Evolutionary conservation across 1,284 basidiomycete species (phyloP), one percentile per base, ranked within the genome.

Genomic region (Salmacisia buchloeana): DNA sequence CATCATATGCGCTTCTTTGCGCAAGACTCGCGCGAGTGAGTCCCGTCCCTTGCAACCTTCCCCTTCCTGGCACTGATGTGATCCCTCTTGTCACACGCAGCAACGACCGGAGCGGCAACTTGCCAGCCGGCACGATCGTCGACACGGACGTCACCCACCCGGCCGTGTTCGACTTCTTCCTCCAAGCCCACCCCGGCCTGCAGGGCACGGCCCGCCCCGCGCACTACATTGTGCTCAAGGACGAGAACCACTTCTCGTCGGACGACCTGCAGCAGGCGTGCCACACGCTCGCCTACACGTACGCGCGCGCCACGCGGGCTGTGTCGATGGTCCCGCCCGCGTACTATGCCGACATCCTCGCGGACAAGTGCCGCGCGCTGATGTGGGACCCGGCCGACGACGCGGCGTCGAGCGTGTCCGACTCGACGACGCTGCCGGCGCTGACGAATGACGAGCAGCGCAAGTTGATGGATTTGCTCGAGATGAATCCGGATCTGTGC

Each of bases 1-100:
- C 82, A 83, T 71, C 77, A 81, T 66, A 80, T 82, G 62, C 72
- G 82, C 36, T 81, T 83, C 77, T 82, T 82, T 62, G 75, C 80
- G 7, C 57, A 69, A 18, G 69, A 76, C 59, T 39, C 62, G 0
- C n/a, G 36, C 6, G 80, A 35, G 34, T 58, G 49, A 54, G 49
- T 33, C 10, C 46, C 36, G 9, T 38, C 36, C 36, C 18, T 9
- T 9, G 18, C 18, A 18, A 38, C 10, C 36, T 9, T 38, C 36
- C 36, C 36, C 36, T 9, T 18, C 36, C 18, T 9, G 18, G 10
- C 18, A 9, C 18, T 38, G 36, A 9, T 38, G 9, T 38, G 10
- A 38, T 38, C 10, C 23, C 23, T 21, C 39, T n/a, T 15, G 15
- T 18, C 15, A 21, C 10, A n/a, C 7, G 82, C 62, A 63, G 25